Conservation (phyloP, 2,329 filamentous ascomycete genomes). For the Saccharata proteae region DNA sequence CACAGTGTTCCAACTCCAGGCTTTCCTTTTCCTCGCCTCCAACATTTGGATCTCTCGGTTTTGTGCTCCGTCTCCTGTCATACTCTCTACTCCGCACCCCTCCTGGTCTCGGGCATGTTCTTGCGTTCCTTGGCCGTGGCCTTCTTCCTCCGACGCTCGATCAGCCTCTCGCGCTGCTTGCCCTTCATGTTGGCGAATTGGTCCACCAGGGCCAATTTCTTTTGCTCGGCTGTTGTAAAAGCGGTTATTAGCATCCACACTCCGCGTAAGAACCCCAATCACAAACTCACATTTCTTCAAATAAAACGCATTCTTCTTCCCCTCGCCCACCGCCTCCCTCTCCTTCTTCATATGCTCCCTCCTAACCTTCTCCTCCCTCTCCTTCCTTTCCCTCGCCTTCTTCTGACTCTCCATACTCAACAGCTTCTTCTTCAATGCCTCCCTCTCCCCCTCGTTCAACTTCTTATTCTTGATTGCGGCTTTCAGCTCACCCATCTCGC, state of each 20-base stretch:
- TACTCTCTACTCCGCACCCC: too few species aligned
- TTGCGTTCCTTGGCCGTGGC: conserved; percentile 71
- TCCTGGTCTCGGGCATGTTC: conserved; percentile 31
- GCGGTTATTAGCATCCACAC: conserved; percentile 11
- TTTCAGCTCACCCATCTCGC: conserved; percentile 69
- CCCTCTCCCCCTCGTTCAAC: conserved; percentile 51
- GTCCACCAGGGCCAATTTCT: conserved; percentile 70
- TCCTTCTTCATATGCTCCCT: conserved; percentile 69
- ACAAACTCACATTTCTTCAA: conserved; percentile 56
- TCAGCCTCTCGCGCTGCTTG: conserved; percentile 69
- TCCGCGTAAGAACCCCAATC: neutral
- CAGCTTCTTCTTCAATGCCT: conserved; percentile 59
- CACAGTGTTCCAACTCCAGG: too few species aligned
- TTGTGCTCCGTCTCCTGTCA: too few species aligned
- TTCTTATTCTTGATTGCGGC: conserved; percentile 55
- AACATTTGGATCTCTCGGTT: too few species aligned
- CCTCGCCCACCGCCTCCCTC: conserved; percentile 72
- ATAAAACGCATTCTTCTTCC: conserved; percentile 77
- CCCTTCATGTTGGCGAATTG: conserved; percentile 75
- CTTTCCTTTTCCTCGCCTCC: too few species aligned
- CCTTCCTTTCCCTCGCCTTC: conserved; percentile 57
- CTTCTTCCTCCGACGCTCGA: conserved; percentile 87
- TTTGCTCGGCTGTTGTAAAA: conserved; percentile 55
- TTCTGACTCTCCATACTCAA: conserved; percentile 67
- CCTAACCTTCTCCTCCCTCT: conserved; percentile 56